Evolutionary conservation across 768 basidiomycete genomes (phyloP), one percentile per base, ranked within the genome.

Genomic region (Suillus lakei): DNA sequence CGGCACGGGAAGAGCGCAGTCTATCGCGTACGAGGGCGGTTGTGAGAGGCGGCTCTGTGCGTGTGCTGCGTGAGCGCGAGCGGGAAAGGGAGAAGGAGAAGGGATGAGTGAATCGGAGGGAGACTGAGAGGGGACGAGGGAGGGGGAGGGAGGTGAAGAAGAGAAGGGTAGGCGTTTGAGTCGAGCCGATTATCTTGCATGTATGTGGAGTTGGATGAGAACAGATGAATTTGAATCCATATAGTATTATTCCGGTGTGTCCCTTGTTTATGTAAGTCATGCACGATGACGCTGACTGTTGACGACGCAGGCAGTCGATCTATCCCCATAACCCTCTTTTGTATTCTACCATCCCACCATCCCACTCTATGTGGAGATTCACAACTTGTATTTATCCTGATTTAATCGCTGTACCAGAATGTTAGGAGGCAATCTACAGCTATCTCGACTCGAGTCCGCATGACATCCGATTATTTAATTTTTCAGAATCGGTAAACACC

Each of bases 61-160:
- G 38, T 60, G 56, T 38, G 23, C 48, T n/a, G 28, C 48, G 46
- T 7, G 43, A 48, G 28, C 62, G 16, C n/a, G 53, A 28, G 48
- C 56, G 26, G 66, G 72, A 5, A 67, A 67, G 26, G 67, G 60
- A 56, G 68, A 68, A 39, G 6, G 67, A 64, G 36, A 60, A 50
- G 8, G 60, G 6, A 56, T 56, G 28, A 51, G 48, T 6, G 67
- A 69, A 2, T 64, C 63, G 1, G n/a, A 65, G 13, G 60, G 67
- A 1, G 70, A 69, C n/a, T 4, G 60, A 36, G 8, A 69, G 66
- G 38, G 62, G 12, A 61, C 46, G 26, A 23, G 44, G 26, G 1
- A 62, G 72, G 15, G 75, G 74, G 15, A 68, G 75, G 12, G 69
- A 62, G 5, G 67, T 72, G 56, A 76, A 76, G 75, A 78, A 61